Evolutionary conservation across 192 early-diverging fungal species (phyloP).

Genomic region (Chytriomyces sp.): DNA sequence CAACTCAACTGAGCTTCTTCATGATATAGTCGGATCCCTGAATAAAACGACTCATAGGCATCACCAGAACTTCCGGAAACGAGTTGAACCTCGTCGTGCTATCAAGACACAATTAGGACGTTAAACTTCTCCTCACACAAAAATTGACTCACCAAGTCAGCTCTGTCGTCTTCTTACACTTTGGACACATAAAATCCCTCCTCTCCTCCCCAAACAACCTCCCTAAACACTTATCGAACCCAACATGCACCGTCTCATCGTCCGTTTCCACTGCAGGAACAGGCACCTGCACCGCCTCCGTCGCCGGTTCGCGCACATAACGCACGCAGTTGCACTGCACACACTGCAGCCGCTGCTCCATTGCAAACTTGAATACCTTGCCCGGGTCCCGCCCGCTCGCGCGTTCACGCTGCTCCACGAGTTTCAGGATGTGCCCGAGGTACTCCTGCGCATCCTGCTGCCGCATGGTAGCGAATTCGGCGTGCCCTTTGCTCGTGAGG

Average conservation of each 20-base stretch:
- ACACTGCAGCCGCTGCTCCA: conserved; percentile 89
- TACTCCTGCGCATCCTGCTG: conserved; percentile 99
- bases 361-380: conserved; percentile 73
- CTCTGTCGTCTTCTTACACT: conserved; percentile 34
- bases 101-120: background rate
- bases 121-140: background rate
- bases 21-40: conserved; percentile 49
- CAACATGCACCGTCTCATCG: conserved; percentile 53
- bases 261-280: conserved; percentile 76
- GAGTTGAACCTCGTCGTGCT: conserved; percentile 47
- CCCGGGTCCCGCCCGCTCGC: conserved; percentile 70
- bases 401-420: conserved; percentile 79
- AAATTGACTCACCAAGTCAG: conserved; percentile 36
- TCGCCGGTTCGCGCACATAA: conserved; percentile 57
- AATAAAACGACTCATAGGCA: conserved; percentile 56
- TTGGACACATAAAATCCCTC: conserved; percentile 79
- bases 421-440: conserved; percentile 74
- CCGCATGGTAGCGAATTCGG: conserved; percentile 96
- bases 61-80: conserved; percentile 84
- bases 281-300: conserved; percentile 55
- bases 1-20: conserved; percentile 50
- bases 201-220: conserved; percentile 64
- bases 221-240: conserved; percentile 70
- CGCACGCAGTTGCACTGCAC: conserved; percentile 78
- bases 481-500: conserved; percentile 82